These are phyloP conservation scores for Lichtheimia hyalospora DNA, from an alignment of 371 early-diverging fungal species.

Conservation along the genomic window DNA sequence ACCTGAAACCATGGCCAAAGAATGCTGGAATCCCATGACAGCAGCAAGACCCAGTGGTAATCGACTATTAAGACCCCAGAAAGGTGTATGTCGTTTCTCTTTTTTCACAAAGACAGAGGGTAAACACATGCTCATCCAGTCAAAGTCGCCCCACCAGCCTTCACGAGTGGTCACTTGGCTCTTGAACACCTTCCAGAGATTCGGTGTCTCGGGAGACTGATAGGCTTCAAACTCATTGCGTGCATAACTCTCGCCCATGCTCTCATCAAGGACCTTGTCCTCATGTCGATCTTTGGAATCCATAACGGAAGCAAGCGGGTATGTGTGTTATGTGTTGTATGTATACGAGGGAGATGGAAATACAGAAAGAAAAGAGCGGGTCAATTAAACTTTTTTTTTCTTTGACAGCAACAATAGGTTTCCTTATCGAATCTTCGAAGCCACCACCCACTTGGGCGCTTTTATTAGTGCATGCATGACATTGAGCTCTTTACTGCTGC, in stretches of 20 bases:
- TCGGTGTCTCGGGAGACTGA: constrained; percentile 26
- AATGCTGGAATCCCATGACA: constrained; percentile 65
- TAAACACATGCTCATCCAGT: constrained; percentile 55
- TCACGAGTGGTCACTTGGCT: constrained; percentile 50
- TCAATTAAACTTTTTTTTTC: background rate
- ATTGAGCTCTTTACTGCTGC: too few species aligned
- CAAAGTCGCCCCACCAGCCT: constrained; percentile 63
- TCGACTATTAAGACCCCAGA: constrained; percentile 60
- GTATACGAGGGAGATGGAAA: background rate
- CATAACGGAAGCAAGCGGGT: too few species aligned
- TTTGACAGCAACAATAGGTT: constrained; percentile 1
- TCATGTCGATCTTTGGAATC: too few species aligned
- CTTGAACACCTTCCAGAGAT: constrained; percentile 32
- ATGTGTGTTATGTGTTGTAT: too few species aligned
- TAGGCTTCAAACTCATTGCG: constrained; percentile 40
- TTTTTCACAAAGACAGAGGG: constrained; percentile 42
- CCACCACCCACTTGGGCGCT: too few species aligned
- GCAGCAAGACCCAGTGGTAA: constrained; percentile 54
- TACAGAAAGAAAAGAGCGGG: background rate
- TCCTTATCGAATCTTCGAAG: background rate
- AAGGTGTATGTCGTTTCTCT: constrained; percentile 42
- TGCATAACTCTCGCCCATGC: background rate
- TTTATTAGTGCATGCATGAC: too few species aligned
- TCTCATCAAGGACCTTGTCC: background rate
- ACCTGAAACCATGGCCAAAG: constrained; percentile 51